These are phyloP conservation scores for Tarenaya hassleriana DNA, from an alignment of 345 rosid species.

Conservation along the genomic window DNA sequence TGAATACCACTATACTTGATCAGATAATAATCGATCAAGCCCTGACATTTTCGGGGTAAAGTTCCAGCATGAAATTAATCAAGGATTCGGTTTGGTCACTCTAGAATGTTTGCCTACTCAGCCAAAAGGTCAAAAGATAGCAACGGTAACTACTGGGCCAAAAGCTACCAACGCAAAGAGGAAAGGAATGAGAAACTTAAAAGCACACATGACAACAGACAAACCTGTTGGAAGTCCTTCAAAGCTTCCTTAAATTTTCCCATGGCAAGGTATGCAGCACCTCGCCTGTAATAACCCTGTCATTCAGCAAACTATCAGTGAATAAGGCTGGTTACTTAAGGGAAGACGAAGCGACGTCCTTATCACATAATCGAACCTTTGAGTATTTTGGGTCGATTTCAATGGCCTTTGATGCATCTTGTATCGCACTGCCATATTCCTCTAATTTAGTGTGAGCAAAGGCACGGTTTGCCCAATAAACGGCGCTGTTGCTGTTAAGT, in stretches of 20 bases:
- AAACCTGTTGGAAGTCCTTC: slow-evolving; percentile 91
- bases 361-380: slow-evolving; percentile 42
- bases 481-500: slow-evolving; percentile 57
- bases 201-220: background rate
- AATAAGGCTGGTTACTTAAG: slow-evolving; percentile 5
- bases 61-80: slow-evolving; percentile 3
- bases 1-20: slow-evolving; percentile 18
- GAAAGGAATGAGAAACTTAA: slow-evolving; percentile 2
- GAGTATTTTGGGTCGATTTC: slow-evolving; percentile 83
- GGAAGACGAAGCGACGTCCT: slow-evolving; percentile 2
- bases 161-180: slow-evolving; percentile 9
- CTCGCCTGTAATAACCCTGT: slow-evolving; percentile 94
- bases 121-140: background rate
- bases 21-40: slow-evolving; percentile 10
- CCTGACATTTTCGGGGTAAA: background rate
- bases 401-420: slow-evolving; percentile 84
- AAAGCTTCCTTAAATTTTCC: slow-evolving; percentile 94
- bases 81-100: background rate
- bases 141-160: background rate
- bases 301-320: slow-evolving; percentile 22
- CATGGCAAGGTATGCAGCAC: slow-evolving; percentile 95
- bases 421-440: slow-evolving; percentile 97
- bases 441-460: slow-evolving; percentile 88
- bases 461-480: slow-evolving; percentile 96
- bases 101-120: background rate